Base-by-base conservation (phyloP, 192 early-diverging fungal species). In the Backusella circina region DNA sequence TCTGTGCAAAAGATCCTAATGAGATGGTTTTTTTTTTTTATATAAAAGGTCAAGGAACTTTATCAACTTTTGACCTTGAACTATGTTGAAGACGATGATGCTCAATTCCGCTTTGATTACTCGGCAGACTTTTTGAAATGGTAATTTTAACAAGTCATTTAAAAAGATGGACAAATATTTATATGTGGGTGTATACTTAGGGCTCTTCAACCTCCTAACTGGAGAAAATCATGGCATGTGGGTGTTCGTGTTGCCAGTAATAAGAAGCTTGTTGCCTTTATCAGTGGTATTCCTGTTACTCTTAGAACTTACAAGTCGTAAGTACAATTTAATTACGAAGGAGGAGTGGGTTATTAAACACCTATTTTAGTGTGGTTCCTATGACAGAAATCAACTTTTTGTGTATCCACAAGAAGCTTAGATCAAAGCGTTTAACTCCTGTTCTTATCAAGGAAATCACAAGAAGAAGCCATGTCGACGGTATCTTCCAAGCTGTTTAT, bases 341-440 rank as follows among this genome's bases (percentile, higher is more conserved):
- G 16, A 18, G 2, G 44, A 18, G 44, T 41, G 21, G 18, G 50
- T 35, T 38, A 18, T 47, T 35, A 50, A 38, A 65, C 13, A 6
- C 38, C 21, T 51, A 21, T 32, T 68, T 68, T 51, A 88, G 87
- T 73, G 79, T 82, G 8, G 89, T 90, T 71, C 75, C 83, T 18
- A 88, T 99, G 84, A 95, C 95, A 2, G 98, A 98, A 79, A 99
- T 99, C 88, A 99, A 99, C 88, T 99, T 97, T 76, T 82, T 99
- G 74, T 98, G 97, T 80, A 85, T 98, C 26, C 96, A 97, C 83
- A 99, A 99, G 87, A 92, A 92, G 78, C 92, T 99, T 69, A 92
- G 98, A 41, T 88, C 90, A 70, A 98, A 99, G 84, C 91, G 98
- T 71, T 86, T 99, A 71, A 91, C 98, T 30, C 98, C 98, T 35